These are phyloP conservation scores for Deinandra increscens DNA, from an alignment of 129 eudicot species.

Conservation along the genomic window DNA sequence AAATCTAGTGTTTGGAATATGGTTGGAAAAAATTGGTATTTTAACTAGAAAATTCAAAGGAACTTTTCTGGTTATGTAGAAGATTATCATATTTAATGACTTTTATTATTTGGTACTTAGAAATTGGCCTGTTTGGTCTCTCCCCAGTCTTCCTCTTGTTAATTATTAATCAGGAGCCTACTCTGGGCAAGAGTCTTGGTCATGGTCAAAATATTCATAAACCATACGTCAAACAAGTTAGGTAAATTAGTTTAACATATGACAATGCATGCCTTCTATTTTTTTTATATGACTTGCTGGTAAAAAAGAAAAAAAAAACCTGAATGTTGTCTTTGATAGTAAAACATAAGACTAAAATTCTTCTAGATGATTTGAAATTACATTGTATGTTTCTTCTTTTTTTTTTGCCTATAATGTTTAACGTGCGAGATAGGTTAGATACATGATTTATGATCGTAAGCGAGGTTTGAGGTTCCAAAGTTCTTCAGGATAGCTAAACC, in stretches of 20 bases:
- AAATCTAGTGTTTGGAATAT: slow-evolving; percentile 3
- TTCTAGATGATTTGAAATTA: too few relatives aligned
- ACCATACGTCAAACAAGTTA: neutral
- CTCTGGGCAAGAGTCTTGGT: neutral
- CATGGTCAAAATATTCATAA: slow-evolving; percentile 8
- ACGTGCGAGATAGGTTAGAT: too few relatives aligned
- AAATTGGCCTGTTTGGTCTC: neutral
- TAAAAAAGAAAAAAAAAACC: neutral
- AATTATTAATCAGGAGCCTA: too few relatives aligned
- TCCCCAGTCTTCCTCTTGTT: neutral
- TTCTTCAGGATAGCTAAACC: too few relatives aligned
- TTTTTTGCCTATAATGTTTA: too few relatives aligned
- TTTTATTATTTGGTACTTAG: too few relatives aligned
- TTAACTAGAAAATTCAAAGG: slow-evolving; percentile 15
- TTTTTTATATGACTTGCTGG: neutral
- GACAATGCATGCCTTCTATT: too few relatives aligned
- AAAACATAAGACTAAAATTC: too few relatives aligned
- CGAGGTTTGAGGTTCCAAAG: too few relatives aligned
- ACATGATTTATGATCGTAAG: too few relatives aligned
- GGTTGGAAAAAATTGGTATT: slow-evolving; percentile 17
- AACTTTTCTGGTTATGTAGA: slow-evolving; percentile 6
- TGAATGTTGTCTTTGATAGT: too few relatives aligned
- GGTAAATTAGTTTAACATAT: neutral
- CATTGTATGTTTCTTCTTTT: too few relatives aligned
- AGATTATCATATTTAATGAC: neutral